Base-by-base conservation (phyloP, 2,329 filamentous ascomycete species). In the Nothomitra cinnamomea region DNA sequence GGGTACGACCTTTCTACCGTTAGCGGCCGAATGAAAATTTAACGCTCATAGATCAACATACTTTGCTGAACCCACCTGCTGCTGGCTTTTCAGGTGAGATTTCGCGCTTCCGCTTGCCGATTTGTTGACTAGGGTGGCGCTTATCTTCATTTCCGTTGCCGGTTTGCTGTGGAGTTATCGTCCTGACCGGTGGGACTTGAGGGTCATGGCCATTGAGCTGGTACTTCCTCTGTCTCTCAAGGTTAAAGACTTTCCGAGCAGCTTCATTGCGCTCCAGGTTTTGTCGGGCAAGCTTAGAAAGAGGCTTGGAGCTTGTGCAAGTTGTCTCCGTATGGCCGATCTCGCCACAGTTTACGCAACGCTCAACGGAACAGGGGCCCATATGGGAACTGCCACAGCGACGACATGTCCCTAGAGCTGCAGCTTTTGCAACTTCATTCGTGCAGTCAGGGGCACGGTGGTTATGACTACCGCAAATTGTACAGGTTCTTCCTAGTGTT, bases 131-230 rank as follows among this genome's bases (percentile, higher is more conserved):
- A 35, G 35, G 53, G 51, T 17, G 45, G 36, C 2, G 17, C 42
- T 15, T 54, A 54, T 40, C 40, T 15, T n/a, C 12, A 25, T 35
- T 35, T 35, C 22, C 21, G n/a, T 17, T 21, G 15, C 1, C 17
- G 21, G 42, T 6, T 13, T 22, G 48, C 12, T 25, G 28, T 13
- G 25, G 24, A 21, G 22, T 21, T 13, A 59, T 60, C 40, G 57
- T 59, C 50, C 58, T 60, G 15, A 65, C 58, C 2, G 54, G 54
- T 12, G 71, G 71, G 13, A 73, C 66, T 53, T 68, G 68, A 4
- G 66, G 69, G 56, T 69, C 67, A 59, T 73, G 70, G 5, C 65
- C 66, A 36, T 67, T 69, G 43, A 71, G 61, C 51, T 73, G 69
- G 49, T 61, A 66, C 47, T 66, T 61, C 19, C 66, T 66, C 54